Evolutionary conservation across 2,329 filamentous ascomycete genomes (phyloP).

Genomic region (Helicocarpus griseus): DNA sequence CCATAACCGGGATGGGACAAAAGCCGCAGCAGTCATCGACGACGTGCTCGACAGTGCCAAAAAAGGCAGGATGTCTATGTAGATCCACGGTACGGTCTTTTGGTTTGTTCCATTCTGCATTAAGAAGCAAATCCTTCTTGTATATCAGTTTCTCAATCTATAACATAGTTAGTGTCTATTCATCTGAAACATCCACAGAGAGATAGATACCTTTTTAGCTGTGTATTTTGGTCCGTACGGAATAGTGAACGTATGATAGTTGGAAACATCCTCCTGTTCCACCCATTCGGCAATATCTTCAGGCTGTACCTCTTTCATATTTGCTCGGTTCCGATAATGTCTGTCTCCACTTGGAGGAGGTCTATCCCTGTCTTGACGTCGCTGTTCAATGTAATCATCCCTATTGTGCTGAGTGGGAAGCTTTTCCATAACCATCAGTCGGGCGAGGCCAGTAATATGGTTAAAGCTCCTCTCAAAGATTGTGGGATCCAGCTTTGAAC

Average conservation of each 20-base stretch:
- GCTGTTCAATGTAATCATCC: conserved; percentile 60
- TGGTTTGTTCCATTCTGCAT: conserved; percentile 75
- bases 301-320: conserved; percentile 67
- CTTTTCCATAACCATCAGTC: conserved; percentile 69
- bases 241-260: conserved; percentile 60
- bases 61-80: conserved; percentile 79
- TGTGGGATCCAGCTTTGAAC: conserved; percentile 69
- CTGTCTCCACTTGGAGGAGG: conserved; percentile 44
- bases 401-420: conserved; percentile 60
- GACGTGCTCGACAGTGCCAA: conserved; percentile 64
- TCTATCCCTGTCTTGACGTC: conserved; percentile 62
- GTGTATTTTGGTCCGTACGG: conserved; percentile 22
- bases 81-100: conserved; percentile 67
- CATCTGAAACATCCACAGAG: conserved; percentile 20
- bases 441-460: conserved; percentile 65
- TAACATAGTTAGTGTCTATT: conserved; percentile 23
- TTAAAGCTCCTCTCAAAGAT: conserved; percentile 76
- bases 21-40: conserved; percentile 72
- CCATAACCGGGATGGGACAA: conserved; percentile 60
- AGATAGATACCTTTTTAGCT: conserved; percentile 23
- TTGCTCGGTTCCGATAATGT: conserved; percentile 43
- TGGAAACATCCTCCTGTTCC: conserved; percentile 63
- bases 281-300: conserved; percentile 81
- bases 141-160: conserved; percentile 74
- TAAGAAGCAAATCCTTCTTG: conserved; percentile 69